These are phyloP conservation scores for Penicillium diatomitis DNA, from an alignment of 495 filamentous ascomycete genomes.

Conservation along the genomic window DNA sequence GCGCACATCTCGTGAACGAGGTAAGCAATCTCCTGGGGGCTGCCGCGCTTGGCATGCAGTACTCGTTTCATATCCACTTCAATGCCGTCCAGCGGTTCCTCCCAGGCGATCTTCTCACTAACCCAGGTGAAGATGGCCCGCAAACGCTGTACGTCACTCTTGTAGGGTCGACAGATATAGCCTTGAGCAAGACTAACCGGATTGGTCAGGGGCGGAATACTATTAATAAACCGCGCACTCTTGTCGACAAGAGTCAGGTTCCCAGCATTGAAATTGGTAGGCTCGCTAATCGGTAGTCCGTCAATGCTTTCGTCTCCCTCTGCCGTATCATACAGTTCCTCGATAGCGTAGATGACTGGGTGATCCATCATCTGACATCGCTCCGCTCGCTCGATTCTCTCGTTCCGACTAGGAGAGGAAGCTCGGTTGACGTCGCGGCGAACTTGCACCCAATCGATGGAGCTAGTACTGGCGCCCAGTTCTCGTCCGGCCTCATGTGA, in stretches of 20 bases:
- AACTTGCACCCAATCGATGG: conserved; percentile 90
- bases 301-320: conserved; percentile 89
- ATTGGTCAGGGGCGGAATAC: conserved; percentile 81
- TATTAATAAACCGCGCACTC: conserved; percentile 83
- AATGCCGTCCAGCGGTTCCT: conserved; percentile 75
- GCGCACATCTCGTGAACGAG: conserved; percentile 89
- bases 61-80: conserved; percentile 72
- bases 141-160: conserved; percentile 87
- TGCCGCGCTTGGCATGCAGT: conserved; percentile 74
- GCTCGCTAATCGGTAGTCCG: conserved; percentile 71
- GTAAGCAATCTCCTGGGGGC: conserved; percentile 82
- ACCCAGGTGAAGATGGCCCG: conserved; percentile 97
- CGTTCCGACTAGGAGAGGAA: conserved; percentile 83
- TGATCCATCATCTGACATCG: conserved; percentile 92
- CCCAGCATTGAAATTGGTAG: conserved; percentile 67
- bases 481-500: conserved; percentile 50
- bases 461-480: conserved; percentile 50
- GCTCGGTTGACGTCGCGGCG: conserved; percentile 91
- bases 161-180: conserved; percentile 89
- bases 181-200: conserved; percentile 77
- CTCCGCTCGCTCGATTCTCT: conserved; percentile 77
- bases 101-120: conserved; percentile 91
- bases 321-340: conserved; percentile 72
- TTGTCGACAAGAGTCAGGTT: conserved; percentile 90
- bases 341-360: conserved; percentile 77